Evolutionary conservation across 1,284 basidiomycete genomes (phyloP).

Genomic region (Marasmius fiardii): DNA sequence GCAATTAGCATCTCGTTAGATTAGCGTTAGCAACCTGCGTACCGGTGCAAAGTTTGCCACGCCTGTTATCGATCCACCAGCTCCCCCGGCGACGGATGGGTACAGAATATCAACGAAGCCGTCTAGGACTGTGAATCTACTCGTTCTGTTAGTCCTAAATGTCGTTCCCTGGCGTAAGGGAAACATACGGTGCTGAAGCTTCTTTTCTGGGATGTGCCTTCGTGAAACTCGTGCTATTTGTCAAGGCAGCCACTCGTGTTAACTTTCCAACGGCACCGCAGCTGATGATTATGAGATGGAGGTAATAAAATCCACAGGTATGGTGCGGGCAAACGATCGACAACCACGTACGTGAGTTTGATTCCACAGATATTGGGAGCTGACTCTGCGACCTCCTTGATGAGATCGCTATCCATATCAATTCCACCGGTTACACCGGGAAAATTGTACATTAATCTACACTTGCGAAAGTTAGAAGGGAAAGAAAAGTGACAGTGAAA

Average conservation of each 20-base stretch:
- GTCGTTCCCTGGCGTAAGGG: not conserved
- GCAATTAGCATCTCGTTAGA: not conserved
- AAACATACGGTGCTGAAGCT: slow-evolving; percentile 5
- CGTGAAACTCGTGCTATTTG: slow-evolving; percentile 2
- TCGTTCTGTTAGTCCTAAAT: slow-evolving; percentile 1
- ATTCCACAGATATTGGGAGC: slow-evolving; percentile 11
- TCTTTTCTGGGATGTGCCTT: slow-evolving; percentile 8
- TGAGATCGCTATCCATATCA: slow-evolving; percentile 14
- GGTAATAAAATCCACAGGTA: not conserved
- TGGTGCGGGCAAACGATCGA: not conserved
- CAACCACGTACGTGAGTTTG: slow-evolving; percentile 6
- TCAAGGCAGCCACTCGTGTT: slow-evolving; percentile 5
- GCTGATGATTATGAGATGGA: not conserved
- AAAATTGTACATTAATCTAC: slow-evolving; percentile 13
- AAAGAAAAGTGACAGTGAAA: not conserved
- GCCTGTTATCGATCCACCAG: slow-evolving; percentile 12
- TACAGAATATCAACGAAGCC: slow-evolving; percentile 14
- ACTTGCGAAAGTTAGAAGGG: not conserved
- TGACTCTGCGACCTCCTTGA: slow-evolving; percentile 9
- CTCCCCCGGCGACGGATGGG: slow-evolving; percentile 7
- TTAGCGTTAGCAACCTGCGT: not conserved
- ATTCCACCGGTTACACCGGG: slow-evolving; percentile 10
- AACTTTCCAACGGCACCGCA: slow-evolving; percentile 12
- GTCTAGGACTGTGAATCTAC: slow-evolving; percentile 11
- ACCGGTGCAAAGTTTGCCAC: slow-evolving; percentile 10